Percentiles rank a stretch among this genome's conserved stretches.
Conservation (phyloP, 2,329 filamentous ascomycete species). For the Lasiodiplodia gonubiensis region DNA sequence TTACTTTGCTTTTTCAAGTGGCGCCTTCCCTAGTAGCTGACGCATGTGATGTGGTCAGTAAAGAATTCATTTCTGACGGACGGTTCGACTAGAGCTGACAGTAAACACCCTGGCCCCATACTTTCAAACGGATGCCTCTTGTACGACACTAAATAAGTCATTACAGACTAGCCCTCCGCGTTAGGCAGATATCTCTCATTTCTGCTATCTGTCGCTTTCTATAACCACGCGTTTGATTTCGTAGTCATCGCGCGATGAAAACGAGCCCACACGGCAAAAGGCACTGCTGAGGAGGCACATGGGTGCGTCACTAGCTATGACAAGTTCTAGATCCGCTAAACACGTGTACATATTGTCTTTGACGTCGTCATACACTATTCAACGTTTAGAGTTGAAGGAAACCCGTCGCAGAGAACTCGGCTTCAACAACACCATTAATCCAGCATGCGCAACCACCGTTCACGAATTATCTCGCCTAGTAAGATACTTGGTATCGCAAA, state of each 20-base stretch:
- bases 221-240: neutral
- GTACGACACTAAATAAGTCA: neutral
- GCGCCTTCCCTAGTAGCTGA: neutral
- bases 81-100: neutral
- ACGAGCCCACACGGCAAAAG: neutral
- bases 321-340: neutral
- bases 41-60: neutral
- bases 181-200: neutral
- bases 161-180: neutral
- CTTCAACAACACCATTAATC: too few relatives aligned
- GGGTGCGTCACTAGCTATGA: neutral
- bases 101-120: neutral
- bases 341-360: neutral
- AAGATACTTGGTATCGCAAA: neutral
- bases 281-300: neutral
- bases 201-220: neutral
- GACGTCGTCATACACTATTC: neutral
- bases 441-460: too few relatives aligned
- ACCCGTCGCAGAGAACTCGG: too few relatives aligned
- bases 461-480: too few relatives aligned
- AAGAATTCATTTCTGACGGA: neutral
- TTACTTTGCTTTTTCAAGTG: constrained; percentile 9
- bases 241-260: neutral
- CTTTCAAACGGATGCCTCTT: neutral
- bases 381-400: neutral